Percentiles rank a stretch among this genome's conserved stretches.
Conservation (phyloP, 2,329 filamentous ascomycete species). For the Colletotrichum eleusines region DNA sequence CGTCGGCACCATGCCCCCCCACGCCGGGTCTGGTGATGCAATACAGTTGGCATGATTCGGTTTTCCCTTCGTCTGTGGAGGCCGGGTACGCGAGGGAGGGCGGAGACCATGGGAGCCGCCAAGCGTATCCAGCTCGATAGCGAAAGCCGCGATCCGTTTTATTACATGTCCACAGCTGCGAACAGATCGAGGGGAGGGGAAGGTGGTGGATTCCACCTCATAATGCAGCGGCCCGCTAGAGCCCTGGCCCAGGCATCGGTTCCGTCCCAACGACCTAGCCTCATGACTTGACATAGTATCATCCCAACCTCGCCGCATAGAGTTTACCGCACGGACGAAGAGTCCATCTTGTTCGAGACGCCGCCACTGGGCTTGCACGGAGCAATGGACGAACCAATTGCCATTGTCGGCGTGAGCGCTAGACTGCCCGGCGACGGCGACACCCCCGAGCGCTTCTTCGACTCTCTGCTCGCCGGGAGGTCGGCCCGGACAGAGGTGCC, state of each 20-base stretch:
- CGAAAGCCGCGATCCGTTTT: background rate
- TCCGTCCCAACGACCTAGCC: conserved; percentile 13
- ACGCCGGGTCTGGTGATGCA: background rate
- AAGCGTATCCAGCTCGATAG: conserved; percentile 2
- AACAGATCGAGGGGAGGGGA: background rate
- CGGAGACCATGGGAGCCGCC: background rate
- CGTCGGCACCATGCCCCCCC: background rate
- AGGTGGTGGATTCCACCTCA: conserved; percentile 18
- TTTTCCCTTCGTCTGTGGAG: background rate
- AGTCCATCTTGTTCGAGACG: too few species aligned
- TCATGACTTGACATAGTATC: conserved; percentile 3
- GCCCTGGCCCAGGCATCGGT: conserved; percentile 24
- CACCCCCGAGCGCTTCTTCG: conserved; percentile 58
- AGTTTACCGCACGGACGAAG: conserved; percentile 26
- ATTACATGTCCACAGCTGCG: background rate
- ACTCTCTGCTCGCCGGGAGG: conserved; percentile 51
- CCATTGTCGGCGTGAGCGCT: conserved; percentile 61
- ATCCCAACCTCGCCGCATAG: conserved; percentile 3
- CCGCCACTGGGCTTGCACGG: background rate
- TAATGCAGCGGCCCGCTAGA: conserved; percentile 20
- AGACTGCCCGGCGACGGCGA: conserved; percentile 58
- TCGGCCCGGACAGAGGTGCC: conserved; percentile 47
- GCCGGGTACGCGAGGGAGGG: background rate
- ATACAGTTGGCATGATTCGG: background rate
- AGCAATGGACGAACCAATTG: conserved; percentile 53